phyloP scores from a whole-genome alignment of 2,329 filamentous ascomycete species.

The Sphaceloma murrayae region DNA sequence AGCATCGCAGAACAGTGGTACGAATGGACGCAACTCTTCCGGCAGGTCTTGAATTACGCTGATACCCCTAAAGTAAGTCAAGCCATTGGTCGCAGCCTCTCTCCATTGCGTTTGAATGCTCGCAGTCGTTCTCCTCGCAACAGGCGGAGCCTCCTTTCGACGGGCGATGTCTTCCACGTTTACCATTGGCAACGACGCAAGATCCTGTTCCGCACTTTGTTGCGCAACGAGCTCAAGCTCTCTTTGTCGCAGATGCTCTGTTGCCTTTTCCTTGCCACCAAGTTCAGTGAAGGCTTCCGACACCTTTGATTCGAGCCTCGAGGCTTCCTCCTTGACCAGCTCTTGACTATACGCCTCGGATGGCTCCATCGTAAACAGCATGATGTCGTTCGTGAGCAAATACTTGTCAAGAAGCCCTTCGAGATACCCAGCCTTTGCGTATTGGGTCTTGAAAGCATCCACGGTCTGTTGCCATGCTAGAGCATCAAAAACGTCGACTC shows the following conservation, averaged over 20 bases:
- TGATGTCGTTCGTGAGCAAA: slow-evolving; percentile 71
- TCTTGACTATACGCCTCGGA: slow-evolving; percentile 65
- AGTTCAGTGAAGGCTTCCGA: slow-evolving; percentile 57
- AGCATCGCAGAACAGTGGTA: slow-evolving; percentile 84
- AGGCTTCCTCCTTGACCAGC: slow-evolving; percentile 65
- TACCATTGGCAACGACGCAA: slow-evolving; percentile 80
- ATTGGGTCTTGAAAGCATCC: slow-evolving; percentile 65
- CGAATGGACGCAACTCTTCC: slow-evolving; percentile 70
- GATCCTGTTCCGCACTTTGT: slow-evolving; percentile 49
- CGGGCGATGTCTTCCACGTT: slow-evolving; percentile 83
- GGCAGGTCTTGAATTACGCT: slow-evolving; percentile 71
- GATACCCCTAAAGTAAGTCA: slow-evolving; percentile 91
- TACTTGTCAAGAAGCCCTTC: slow-evolving; percentile 84
- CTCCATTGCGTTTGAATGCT: slow-evolving; percentile 61
- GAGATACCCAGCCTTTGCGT: slow-evolving; percentile 68
- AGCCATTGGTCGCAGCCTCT: slow-evolving; percentile 84
- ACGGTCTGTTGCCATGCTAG: slow-evolving; percentile 89
- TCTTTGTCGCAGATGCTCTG: slow-evolving; percentile 60
- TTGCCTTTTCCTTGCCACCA: slow-evolving; percentile 61
- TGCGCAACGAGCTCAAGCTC: slow-evolving; percentile 73
- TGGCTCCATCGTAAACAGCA: slow-evolving; percentile 92
- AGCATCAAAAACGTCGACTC: slow-evolving; percentile 81
- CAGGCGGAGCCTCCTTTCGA: slow-evolving; percentile 55
- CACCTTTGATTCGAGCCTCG: slow-evolving; percentile 66
- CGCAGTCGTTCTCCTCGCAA: slow-evolving; percentile 40